phyloP scores from a whole-genome alignment of 208 protist genomes.

The Strigomonas galati region DNA sequence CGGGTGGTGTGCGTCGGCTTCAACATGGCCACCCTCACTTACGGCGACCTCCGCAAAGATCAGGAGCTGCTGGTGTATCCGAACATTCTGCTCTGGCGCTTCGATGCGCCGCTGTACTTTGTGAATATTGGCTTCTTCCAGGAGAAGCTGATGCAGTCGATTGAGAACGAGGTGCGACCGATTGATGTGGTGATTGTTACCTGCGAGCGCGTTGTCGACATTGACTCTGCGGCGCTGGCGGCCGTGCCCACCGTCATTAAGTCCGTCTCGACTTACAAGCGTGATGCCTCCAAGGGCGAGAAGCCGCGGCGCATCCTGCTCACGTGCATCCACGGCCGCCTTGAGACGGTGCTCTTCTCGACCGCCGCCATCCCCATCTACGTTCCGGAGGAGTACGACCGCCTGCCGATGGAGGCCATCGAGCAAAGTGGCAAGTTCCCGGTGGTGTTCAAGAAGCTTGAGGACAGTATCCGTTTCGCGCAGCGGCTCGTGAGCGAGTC shows the following conservation, averaged over 20 bases:
- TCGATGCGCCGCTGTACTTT: conserved; percentile 58
- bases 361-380: conserved; percentile 41
- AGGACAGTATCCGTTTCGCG: conserved; percentile 41
- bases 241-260: conserved; percentile 29
- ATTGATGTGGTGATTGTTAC: conserved; percentile 49
- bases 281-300: background rate
- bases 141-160: conserved; percentile 30
- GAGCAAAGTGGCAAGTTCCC: conserved; percentile 33
- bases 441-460: conserved; percentile 43
- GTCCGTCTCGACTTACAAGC: conserved; percentile 18
- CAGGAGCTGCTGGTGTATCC: conserved; percentile 59
- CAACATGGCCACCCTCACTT: conserved; percentile 43
- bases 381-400: conserved; percentile 45
- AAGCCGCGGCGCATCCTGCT: conserved; percentile 39
- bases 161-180: conserved; percentile 37
- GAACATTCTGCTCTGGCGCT: conserved; percentile 60
- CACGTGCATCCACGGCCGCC: conserved; percentile 41
- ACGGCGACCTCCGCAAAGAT: conserved; percentile 51
- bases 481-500: conserved; percentile 39
- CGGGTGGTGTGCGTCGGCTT: conserved; percentile 51
- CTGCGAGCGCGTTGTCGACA: conserved; percentile 52
- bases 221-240: conserved; percentile 40
- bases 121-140: conserved; percentile 52
- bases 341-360: conserved; percentile 45
- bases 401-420: conserved; percentile 29